phyloP scores from a whole-genome alignment of 805 yeast genomes.

The Hagleromyces aurorensis region DNA sequence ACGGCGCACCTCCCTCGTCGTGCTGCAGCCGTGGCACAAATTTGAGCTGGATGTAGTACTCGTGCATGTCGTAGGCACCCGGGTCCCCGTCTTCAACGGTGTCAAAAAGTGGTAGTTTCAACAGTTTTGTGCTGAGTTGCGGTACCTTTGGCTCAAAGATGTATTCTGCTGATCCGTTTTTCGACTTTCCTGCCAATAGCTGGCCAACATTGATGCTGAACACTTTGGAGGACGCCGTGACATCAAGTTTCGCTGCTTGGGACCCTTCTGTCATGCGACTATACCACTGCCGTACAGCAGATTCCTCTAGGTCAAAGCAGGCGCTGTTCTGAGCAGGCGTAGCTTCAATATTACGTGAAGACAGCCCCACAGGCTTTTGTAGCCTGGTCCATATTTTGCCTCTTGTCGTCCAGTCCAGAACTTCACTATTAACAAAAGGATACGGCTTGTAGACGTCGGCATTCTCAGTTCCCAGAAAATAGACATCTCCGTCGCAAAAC shows the following conservation, averaged over 20 bases:
- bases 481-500: slow-evolving; percentile 9
- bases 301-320: neutral
- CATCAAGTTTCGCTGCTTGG: too few species aligned
- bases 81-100: too few species aligned
- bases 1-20: slow-evolving; percentile 2
- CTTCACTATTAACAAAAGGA: slow-evolving; percentile 22
- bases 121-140: slow-evolving; percentile 16
- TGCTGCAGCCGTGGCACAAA: slow-evolving; percentile 16
- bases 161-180: slow-evolving; percentile 2
- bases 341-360: too few species aligned
- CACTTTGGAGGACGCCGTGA: slow-evolving; percentile 8
- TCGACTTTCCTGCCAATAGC: slow-evolving; percentile 7
- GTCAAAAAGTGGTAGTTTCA: slow-evolving; percentile 18
- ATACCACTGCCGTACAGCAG: too few species aligned
- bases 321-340: neutral
- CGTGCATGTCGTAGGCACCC: slow-evolving; percentile 29
- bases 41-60: slow-evolving; percentile 24
- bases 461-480: slow-evolving; percentile 5
- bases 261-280: too few species aligned
- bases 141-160: slow-evolving; percentile 23
- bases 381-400: slow-evolving; percentile 21
- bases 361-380: slow-evolving; percentile 14
- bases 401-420: slow-evolving; percentile 23
- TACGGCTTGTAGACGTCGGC: slow-evolving; percentile 10
- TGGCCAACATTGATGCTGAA: slow-evolving; percentile 25